phyloP scores from a whole-genome alignment of 768 basidiomycete species.

The Hericium erinaceus region DNA sequence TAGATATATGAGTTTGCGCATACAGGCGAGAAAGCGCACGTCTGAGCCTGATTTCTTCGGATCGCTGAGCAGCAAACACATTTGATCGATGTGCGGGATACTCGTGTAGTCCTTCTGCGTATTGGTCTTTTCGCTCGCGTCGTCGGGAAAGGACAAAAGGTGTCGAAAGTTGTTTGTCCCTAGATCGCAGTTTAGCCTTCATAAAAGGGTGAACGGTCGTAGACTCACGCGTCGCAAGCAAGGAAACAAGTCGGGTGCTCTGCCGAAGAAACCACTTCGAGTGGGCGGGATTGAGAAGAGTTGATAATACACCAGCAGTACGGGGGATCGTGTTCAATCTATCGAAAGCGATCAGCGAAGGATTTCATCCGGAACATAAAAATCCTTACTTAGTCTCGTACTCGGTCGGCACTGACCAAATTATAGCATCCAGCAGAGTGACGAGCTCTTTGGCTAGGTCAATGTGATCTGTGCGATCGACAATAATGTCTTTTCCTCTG shows the following conservation, averaged over 20 bases:
- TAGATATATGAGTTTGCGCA: no score
- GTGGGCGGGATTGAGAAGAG: background rate
- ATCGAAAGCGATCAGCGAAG: background rate
- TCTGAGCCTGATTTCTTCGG: slow-evolving; percentile 12
- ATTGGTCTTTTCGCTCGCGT: slow-evolving; percentile 2
- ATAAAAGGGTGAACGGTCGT: slow-evolving; percentile 29
- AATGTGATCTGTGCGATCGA: background rate
- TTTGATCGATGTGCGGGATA: slow-evolving; percentile 23
- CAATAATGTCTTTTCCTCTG: background rate
- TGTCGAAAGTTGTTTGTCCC: slow-evolving; percentile 6
- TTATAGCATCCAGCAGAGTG: background rate
- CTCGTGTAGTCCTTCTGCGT: slow-evolving; percentile 9
- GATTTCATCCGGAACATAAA: background rate
- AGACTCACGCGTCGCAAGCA: slow-evolving; percentile 46
- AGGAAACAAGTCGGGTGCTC: slow-evolving; percentile 30
- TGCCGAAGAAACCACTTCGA: background rate
- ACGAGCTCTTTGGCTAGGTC: background rate
- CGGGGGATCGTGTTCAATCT: background rate
- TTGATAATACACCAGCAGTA: background rate
- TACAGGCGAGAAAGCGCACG: slow-evolving; percentile 8
- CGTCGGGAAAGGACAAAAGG: slow-evolving; percentile 12
- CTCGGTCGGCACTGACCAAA: background rate
- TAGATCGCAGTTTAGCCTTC: slow-evolving; percentile 2
- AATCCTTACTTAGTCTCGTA: background rate
- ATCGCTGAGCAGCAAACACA: slow-evolving; percentile 21